These are phyloP conservation scores for Kwoniella europaea DNA, from an alignment of 768 basidiomycete species.

Conservation along the genomic window DNA sequence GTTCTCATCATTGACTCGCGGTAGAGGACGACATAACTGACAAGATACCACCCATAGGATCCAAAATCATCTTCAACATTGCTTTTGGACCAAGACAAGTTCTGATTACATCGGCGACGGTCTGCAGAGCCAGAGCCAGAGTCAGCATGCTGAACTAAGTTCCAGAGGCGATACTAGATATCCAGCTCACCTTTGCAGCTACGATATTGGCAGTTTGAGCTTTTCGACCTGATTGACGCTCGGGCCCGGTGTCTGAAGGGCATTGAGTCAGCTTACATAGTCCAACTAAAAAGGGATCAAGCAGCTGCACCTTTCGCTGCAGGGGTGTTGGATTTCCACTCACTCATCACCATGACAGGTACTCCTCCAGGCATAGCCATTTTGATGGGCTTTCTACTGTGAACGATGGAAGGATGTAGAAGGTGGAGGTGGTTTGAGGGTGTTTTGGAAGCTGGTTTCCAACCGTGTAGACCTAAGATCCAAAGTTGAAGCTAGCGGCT, in stretches of 20 bases:
- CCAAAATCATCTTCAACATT: conserved; percentile 99
- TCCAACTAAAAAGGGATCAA: background rate
- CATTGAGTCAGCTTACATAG: background rate
- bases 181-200: conserved; percentile 78
- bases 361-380: conserved; percentile 43
- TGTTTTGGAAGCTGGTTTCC: too few relatives aligned
- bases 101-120: conserved; percentile 88
- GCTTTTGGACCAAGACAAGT: conserved; percentile 97
- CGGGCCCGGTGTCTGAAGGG: conserved; percentile 82
- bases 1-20: background rate
- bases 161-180: too few relatives aligned
- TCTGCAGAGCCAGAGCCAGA: too few relatives aligned
- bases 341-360: conserved; percentile 54
- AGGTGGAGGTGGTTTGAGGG: conserved; percentile 6
- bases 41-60: conserved; percentile 99
- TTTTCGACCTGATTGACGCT: conserved; percentile 90
- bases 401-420: background rate
- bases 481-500: too few relatives aligned
- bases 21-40: conserved; percentile 56
- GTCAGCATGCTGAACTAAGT: too few relatives aligned
- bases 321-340: conserved; percentile 17
- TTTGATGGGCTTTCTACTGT: conserved; percentile 6
- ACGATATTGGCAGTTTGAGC: conserved; percentile 97
- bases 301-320: too few relatives aligned
- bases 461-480: too few relatives aligned